Percentiles rank a stretch among this genome's conserved stretches.
Evolutionary conservation across 2,329 filamentous ascomycete species (phyloP).

Genomic region (Pyrenochaeta sp.): DNA sequence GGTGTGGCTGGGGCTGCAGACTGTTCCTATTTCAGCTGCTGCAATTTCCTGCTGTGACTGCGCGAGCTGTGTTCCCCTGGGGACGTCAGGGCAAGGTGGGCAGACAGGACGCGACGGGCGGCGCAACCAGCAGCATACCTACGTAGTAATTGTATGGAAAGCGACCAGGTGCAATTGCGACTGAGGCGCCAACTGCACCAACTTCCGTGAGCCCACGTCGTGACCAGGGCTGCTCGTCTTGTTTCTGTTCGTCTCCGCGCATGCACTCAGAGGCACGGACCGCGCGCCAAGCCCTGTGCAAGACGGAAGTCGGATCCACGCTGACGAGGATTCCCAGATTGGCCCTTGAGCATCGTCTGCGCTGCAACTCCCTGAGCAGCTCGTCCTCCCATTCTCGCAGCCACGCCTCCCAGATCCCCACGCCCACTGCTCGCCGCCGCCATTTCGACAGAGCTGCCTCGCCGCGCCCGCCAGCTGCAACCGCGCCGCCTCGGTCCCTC

Average conservation of each 20-base stretch:
- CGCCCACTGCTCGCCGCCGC: no score
- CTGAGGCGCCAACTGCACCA: slow-evolving; percentile 1
- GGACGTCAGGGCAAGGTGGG: neutral
- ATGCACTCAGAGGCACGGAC: slow-evolving; percentile 18
- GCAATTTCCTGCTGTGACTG: slow-evolving; percentile 21
- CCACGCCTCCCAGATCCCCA: slow-evolving; percentile 9
- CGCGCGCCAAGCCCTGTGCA: slow-evolving; percentile 18
- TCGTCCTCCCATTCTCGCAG: slow-evolving; percentile 24
- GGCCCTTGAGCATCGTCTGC: slow-evolving; percentile 9
- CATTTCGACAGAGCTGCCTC: slow-evolving; percentile 5
- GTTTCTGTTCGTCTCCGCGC: slow-evolving; percentile 1
- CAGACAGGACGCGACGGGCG: no score
- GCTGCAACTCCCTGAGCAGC: slow-evolving; percentile 16
- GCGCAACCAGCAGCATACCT: no score
- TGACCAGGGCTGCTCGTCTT: neutral
- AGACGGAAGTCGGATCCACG: slow-evolving; percentile 20
- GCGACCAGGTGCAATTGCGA: neutral
- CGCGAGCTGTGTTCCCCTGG: slow-evolving; percentile 2
- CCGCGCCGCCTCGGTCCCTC: slow-evolving; percentile 6
- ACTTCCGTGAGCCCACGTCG: neutral
- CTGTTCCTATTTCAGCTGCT: slow-evolving; percentile 18
- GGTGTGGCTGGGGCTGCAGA: slow-evolving; percentile 19
- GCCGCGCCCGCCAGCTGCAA: neutral
- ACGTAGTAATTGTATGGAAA: no score
- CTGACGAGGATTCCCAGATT: slow-evolving; percentile 14